phyloP scores from a whole-genome alignment of 176 grass and related monocot genomes.

The Themeda triandra region DNA sequence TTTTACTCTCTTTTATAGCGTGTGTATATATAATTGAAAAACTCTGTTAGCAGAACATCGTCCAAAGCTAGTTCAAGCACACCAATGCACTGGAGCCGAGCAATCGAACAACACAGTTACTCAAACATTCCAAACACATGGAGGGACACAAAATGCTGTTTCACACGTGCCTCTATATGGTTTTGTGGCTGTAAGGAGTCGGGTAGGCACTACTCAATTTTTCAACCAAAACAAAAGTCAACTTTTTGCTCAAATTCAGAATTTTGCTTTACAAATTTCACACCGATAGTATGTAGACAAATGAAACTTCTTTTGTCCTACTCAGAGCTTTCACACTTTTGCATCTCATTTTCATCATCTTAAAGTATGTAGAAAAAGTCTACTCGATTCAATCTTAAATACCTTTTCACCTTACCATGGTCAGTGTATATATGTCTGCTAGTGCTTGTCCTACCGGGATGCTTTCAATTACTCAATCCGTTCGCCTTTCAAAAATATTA shows the following conservation, averaged over 20 bases:
- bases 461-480: background rate
- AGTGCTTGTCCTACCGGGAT: background rate
- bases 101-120: background rate
- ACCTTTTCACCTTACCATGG: background rate
- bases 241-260: background rate
- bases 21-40: background rate
- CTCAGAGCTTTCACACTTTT: background rate
- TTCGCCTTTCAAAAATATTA: no score
- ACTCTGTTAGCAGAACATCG: background rate
- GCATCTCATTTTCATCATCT: background rate
- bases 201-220: slow-evolving; percentile 14
- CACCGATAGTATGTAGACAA: background rate
- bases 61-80: background rate
- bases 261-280: background rate
- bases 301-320: no score
- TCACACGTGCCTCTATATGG: background rate
- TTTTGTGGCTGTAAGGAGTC: background rate
- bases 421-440: background rate
- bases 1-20: background rate
- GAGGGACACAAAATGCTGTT: background rate
- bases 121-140: background rate
- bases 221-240: background rate
- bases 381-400: background rate
- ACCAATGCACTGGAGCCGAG: background rate
- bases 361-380: background rate